Evolutionary conservation across 2,329 filamentous ascomycete species (phyloP).

Genomic region (Aspergillus luchuensis): DNA sequence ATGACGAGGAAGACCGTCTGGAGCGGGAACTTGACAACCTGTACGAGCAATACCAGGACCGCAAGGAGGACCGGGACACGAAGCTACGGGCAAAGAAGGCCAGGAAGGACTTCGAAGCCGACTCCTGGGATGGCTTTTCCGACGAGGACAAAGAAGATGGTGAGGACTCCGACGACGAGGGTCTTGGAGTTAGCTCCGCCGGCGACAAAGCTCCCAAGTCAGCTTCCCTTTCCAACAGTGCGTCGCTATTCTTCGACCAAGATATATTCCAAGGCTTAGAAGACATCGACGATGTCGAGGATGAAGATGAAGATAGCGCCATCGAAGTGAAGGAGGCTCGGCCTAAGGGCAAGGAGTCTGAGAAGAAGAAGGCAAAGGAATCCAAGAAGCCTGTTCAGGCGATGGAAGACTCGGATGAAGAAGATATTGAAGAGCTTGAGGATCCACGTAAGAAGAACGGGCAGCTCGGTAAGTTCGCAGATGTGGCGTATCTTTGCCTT

Average conservation of each 20-base stretch:
- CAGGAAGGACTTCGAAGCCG: slow-evolving; percentile 76
- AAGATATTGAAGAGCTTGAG: slow-evolving; percentile 35
- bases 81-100: slow-evolving; percentile 91
- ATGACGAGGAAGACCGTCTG: slow-evolving; percentile 78
- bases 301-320: slow-evolving; percentile 51
- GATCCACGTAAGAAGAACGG: slow-evolving; percentile 47
- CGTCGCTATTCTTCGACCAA: slow-evolving; percentile 87
- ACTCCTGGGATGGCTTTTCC: slow-evolving; percentile 91
- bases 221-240: slow-evolving; percentile 74
- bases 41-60: slow-evolving; percentile 83
- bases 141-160: slow-evolving; percentile 57
- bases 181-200: slow-evolving; percentile 29
- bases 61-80: slow-evolving; percentile 75
- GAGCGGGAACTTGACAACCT: slow-evolving; percentile 83
- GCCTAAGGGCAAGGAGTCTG: slow-evolving; percentile 23
- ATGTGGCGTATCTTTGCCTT: slow-evolving; percentile 17
- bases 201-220: slow-evolving; percentile 38
- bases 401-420: slow-evolving; percentile 40
- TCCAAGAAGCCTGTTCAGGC: slow-evolving; percentile 28
- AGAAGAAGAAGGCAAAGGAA: slow-evolving; percentile 29
- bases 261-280: slow-evolving; percentile 88
- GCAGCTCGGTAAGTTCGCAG: slow-evolving; percentile 43
- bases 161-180: slow-evolving; percentile 61
- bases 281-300: slow-evolving; percentile 62
- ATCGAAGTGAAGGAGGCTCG: slow-evolving; percentile 36